phyloP scores from a whole-genome alignment of 2,329 filamentous ascomycete genomes.

The Diaporthe citriasiana region DNA sequence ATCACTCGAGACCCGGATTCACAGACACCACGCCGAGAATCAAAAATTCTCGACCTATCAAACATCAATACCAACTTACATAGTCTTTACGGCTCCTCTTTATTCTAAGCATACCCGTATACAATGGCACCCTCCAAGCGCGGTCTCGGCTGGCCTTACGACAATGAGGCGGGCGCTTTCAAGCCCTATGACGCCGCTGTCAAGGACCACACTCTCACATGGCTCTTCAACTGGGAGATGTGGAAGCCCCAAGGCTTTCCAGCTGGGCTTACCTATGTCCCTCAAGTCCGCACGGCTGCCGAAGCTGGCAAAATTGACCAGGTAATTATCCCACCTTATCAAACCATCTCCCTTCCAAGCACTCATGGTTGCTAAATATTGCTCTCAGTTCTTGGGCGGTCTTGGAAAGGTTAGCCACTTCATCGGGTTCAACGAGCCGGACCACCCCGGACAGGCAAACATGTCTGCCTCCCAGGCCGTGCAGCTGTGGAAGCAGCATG shows the following conservation, averaged over 20 bases:
- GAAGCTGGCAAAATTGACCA: conserved; percentile 36
- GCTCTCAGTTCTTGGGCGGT: conserved; percentile 22
- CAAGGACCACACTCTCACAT: conserved; percentile 24
- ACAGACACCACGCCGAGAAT: background rate
- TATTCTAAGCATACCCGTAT: background rate
- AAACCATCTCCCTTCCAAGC: background rate
- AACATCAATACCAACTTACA: background rate
- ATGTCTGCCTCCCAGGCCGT: conserved; percentile 28
- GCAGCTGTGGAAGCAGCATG: conserved; percentile 36
- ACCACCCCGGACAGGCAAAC: conserved; percentile 33
- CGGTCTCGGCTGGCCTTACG: conserved; percentile 37
- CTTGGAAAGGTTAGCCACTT: conserved; percentile 35
- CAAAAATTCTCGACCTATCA: background rate
- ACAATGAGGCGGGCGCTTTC: conserved; percentile 29
- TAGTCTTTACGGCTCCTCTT: background rate
- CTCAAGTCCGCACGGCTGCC: conserved; percentile 33
- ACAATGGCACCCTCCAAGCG: conserved; percentile 39
- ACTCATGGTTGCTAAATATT: background rate
- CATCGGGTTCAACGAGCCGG: conserved; percentile 38
- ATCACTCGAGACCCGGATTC: background rate
- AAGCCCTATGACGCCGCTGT: conserved; percentile 27
- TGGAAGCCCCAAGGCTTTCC: conserved; percentile 36
- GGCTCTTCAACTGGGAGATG: conserved; percentile 41
- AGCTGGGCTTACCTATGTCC: conserved; percentile 32
- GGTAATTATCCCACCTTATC: background rate